Evolutionary conservation across 2,329 filamentous ascomycete species (phyloP), one percentile per base, ranked within the genome.

Genomic region (Neodidymelliopsis sp.): DNA sequence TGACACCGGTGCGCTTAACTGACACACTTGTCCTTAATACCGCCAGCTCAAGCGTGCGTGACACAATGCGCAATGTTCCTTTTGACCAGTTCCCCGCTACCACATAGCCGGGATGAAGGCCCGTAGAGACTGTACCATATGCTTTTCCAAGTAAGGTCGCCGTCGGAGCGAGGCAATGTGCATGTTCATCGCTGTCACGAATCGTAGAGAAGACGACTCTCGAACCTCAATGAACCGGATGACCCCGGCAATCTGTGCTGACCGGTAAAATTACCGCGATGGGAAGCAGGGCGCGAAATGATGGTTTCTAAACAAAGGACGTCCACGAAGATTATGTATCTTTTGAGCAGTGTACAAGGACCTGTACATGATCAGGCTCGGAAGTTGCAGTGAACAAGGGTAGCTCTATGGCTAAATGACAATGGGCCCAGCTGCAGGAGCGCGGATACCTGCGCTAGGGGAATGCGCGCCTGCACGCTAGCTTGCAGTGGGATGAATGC

Each of bases 51-150:
- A 22, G 29, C 39, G 19, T 41, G 35, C 13, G 43, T 49, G 36
- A 41, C 40, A 43, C 31, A 41, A 23, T 25, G 28, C n/a, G 31
- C 41, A n/a, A 46, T 40, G 15, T 15, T 36, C 19, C 36, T 44
- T 31, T 42, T 43, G 53, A 56, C 54, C 53, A 48, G 48, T 49
- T 52, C 29, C 50, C 54, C 55, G 55, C 49, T 65, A 63, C 62
- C 62, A 63, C 41, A 49, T 37, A 51, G 49, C 42, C 48, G 60
- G 62, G 53, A 58, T 50, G 46, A 40, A 60, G 62, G 56, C 54
- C 54, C 57, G 57, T 60, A 44, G 43, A 59, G 51, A 30, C 56
- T 60, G 53, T 40, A 39, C 53, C 49, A 49, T 52, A 48, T 39
- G 36, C 55, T 37, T 35, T 45, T 53, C 44, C 22, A 39, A 50